A percentile compares a stretch with the other conserved stretches of the same genome.
phyloP scores from a whole-genome alignment of 2,329 filamentous ascomycete genomes.

The Claviceps quebecensis region DNA sequence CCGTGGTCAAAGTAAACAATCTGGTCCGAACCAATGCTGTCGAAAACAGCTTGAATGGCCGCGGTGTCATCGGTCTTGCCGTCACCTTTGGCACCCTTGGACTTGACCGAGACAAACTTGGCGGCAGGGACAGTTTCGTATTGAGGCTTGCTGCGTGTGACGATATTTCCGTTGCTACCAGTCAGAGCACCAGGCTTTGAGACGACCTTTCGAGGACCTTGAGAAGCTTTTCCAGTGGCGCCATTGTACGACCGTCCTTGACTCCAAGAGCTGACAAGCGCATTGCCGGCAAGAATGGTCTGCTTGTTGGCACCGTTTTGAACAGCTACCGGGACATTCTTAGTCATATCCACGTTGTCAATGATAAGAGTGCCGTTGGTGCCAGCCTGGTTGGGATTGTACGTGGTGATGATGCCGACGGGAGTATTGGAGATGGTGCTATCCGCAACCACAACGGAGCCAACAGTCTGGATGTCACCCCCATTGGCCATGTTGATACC shows the following conservation, averaged over 20 bases:
- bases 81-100: slow-evolving; percentile 73
- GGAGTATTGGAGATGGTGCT: slow-evolving; percentile 63
- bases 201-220: slow-evolving; percentile 39
- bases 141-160: slow-evolving; percentile 78
- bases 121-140: slow-evolving; percentile 56
- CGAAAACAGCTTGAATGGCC: slow-evolving; percentile 65
- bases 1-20: slow-evolving; percentile 66
- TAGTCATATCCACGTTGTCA: slow-evolving; percentile 76
- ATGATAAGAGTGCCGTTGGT: slow-evolving; percentile 74
- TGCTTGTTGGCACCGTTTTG: slow-evolving; percentile 38
- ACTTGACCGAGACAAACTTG: slow-evolving; percentile 72
- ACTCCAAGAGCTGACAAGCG: slow-evolving; percentile 55
- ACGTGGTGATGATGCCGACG: slow-evolving; percentile 58
- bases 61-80: slow-evolving; percentile 76
- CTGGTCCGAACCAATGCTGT: slow-evolving; percentile 48
- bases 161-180: slow-evolving; percentile 50
- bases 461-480: slow-evolving; percentile 55
- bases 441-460: slow-evolving; percentile 73
- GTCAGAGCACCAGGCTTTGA: slow-evolving; percentile 56
- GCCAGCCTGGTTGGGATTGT: slow-evolving; percentile 43
- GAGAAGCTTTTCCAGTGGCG: slow-evolving; percentile 36
- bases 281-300: slow-evolving; percentile 54
- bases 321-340: slow-evolving; percentile 54
- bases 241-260: slow-evolving; percentile 64
- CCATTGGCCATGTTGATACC: slow-evolving; percentile 66